Evolutionary conservation across 495 filamentous ascomycete genomes (phyloP).

Genomic region (Lasiosphaeria ovina): DNA sequence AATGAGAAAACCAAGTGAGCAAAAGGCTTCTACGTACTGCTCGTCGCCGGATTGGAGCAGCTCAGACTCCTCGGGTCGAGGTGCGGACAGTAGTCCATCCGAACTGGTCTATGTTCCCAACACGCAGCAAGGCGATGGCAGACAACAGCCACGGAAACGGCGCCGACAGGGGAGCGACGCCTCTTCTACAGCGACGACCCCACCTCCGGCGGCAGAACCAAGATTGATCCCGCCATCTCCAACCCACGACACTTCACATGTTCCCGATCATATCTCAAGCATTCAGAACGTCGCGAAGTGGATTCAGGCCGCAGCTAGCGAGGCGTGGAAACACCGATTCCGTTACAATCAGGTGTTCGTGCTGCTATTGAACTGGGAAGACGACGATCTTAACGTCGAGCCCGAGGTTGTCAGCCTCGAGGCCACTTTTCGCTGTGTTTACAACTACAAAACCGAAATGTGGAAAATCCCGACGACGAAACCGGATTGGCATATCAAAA

Average conservation of each 20-base stretch:
- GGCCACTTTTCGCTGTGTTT: conserved; percentile 5
- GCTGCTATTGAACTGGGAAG: conserved; percentile 7
- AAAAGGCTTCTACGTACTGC: no score
- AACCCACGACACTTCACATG: conserved; percentile 4
- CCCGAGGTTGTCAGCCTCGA: conserved; percentile 3
- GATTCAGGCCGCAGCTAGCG: background rate
- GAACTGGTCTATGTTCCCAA: no score
- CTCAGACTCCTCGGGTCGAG: no score
- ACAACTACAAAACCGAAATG: background rate
- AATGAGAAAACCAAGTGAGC: no score
- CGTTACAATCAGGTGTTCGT: conserved; percentile 4
- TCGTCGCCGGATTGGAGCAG: no score
- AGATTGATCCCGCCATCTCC: background rate
- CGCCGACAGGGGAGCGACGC: no score
- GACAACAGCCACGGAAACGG: no score
- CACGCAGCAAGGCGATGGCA: no score
- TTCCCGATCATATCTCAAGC: background rate
- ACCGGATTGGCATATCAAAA: conserved; percentile 10
- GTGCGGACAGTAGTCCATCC: no score
- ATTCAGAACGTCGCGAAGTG: background rate
- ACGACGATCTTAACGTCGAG: conserved; percentile 7
- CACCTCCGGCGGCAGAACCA: no score
- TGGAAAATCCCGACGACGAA: conserved; percentile 10
- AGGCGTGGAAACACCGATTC: conserved; percentile 8
- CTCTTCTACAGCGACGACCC: no score